Conservation (phyloP, 2,329 filamentous ascomycete genomes). For the Claviceps monticola region DNA sequence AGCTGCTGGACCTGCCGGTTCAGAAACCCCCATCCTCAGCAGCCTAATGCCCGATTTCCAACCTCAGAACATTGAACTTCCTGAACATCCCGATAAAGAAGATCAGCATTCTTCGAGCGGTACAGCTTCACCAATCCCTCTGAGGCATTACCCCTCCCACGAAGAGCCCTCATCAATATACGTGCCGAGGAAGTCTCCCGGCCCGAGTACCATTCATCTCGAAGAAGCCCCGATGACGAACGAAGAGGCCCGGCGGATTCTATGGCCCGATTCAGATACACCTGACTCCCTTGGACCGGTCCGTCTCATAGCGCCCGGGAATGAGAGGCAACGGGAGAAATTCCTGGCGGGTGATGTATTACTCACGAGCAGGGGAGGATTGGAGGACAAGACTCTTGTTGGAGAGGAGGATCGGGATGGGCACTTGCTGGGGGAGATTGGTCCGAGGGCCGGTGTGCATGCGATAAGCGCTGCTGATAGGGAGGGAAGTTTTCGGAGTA, state of each 20-base stretch:
- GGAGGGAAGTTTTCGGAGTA: neutral
- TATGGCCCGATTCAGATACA: constrained; percentile 22
- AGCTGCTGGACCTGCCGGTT: neutral
- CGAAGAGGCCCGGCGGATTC: constrained; percentile 24
- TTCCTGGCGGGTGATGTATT: constrained; percentile 23
- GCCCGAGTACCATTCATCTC: neutral
- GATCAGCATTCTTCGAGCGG: neutral
- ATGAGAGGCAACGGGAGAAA: constrained; percentile 24
- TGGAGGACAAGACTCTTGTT: constrained; percentile 27
- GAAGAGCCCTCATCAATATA: constrained; percentile 1
- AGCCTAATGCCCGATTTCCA: neutral
- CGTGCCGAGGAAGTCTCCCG: constrained; percentile 1
- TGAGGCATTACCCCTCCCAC: constrained; percentile 3
- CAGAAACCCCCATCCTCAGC: neutral
- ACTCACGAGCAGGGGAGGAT: constrained; percentile 10
- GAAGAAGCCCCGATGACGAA: constrained; percentile 23
- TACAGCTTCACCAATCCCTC: constrained; percentile 5
- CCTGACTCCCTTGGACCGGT: constrained; percentile 3
- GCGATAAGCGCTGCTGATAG: constrained; percentile 9
- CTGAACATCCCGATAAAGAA: neutral
- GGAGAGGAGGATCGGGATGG: constrained; percentile 20
- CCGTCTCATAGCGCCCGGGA: constrained; percentile 4
- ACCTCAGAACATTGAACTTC: neutral
- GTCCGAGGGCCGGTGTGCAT: constrained; percentile 13
- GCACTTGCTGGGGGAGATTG: constrained; percentile 20